Conservation (phyloP, 768 basidiomycete genomes). For the Macrolepiota dolichaula region DNA sequence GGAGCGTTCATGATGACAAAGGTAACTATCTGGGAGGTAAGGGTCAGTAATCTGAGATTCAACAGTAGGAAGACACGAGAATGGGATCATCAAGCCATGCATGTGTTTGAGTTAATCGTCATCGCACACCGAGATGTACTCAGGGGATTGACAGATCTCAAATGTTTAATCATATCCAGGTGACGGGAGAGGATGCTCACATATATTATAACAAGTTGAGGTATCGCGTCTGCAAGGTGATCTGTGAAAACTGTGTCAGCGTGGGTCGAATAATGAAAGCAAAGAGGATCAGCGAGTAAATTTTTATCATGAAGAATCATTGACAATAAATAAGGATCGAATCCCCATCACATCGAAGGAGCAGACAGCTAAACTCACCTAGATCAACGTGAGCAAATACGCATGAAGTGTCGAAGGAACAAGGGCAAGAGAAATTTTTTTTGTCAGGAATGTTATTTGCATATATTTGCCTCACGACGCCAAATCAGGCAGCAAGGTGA, state of each 20-base stretch:
- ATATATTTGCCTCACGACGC: conserved; percentile 27
- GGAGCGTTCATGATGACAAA: conserved; percentile 79
- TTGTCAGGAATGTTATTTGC: conserved; percentile 21
- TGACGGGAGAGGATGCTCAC: neutral
- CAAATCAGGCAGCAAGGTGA: conserved; percentile 17
- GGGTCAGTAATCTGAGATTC: conserved; percentile 12
- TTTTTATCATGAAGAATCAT: conserved; percentile 56
- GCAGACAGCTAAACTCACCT: conserved; percentile 24
- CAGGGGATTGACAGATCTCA: conserved; percentile 14
- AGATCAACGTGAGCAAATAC: neutral
- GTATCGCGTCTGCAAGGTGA: neutral
- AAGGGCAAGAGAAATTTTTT: conserved; percentile 13
- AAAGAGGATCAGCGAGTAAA: conserved; percentile 38
- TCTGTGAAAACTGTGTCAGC: neutral
- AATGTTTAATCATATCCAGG: conserved; percentile 10
- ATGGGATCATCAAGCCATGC: conserved; percentile 8
- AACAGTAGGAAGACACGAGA: neutral
- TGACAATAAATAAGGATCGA: conserved; percentile 68
- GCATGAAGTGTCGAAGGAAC: conserved; percentile 11
- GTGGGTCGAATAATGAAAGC: neutral
- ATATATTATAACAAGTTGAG: neutral
- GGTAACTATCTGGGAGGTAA: conserved; percentile 15
- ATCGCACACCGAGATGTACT: conserved; percentile 6
- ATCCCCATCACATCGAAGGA: conserved; percentile 44
- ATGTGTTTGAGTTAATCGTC: conserved; percentile 7